These are phyloP conservation scores for Colletotrichum ledebouriae DNA, from an alignment of 2,329 filamentous ascomycete species.

Conservation along the genomic window DNA sequence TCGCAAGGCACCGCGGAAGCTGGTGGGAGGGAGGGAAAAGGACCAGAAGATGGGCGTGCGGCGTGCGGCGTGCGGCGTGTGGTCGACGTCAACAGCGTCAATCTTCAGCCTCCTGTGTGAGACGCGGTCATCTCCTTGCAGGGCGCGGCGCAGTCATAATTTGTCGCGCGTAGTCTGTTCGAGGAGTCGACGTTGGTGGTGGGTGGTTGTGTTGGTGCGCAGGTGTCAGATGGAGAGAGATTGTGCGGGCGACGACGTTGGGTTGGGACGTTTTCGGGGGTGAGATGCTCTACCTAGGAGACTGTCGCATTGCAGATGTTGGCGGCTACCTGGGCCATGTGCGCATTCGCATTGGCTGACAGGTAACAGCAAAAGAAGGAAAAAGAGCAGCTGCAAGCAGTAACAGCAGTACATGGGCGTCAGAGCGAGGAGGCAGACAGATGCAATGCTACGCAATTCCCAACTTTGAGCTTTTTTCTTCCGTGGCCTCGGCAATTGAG, in stretches of 20 bases:
- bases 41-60: no score
- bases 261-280: background rate
- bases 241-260: background rate
- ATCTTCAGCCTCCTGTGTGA: constrained; percentile 36
- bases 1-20: constrained; percentile 3
- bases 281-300: background rate
- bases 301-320: constrained; percentile 7
- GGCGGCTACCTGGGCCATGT: background rate
- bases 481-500: no score
- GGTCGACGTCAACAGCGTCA: constrained; percentile 26
- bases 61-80: background rate
- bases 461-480: no score
- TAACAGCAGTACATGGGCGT: background rate
- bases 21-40: no score
- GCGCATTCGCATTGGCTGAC: background rate
- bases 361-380: background rate
- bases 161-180: constrained; percentile 20
- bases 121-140: constrained; percentile 42
- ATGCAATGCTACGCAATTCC: no score
- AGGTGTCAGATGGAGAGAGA: constrained; percentile 14
- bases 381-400: background rate
- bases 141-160: constrained; percentile 35
- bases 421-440: no score
- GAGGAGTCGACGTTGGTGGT: constrained; percentile 12
- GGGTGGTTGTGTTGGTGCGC: constrained; percentile 13